Conservation (phyloP, 768 basidiomycete species). For the Tulasnella sp. region DNA sequence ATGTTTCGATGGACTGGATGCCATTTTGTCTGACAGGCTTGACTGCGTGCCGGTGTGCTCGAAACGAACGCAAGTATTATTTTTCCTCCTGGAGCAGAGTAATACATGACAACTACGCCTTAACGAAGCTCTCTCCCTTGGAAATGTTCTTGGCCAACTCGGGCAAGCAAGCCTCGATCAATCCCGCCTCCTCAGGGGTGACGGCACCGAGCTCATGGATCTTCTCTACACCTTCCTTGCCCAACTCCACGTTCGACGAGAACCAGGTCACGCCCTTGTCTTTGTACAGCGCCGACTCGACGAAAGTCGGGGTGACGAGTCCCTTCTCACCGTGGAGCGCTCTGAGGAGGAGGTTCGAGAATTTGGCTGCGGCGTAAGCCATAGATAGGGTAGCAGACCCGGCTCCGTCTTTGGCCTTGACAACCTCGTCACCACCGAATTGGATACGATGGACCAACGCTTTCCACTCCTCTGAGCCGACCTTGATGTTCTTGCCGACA, state of each 20-base stretch:
- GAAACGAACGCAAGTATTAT: too few species aligned
- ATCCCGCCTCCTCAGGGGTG: constrained; percentile 70
- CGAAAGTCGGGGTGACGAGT: constrained; percentile 69
- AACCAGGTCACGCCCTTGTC: constrained; percentile 88
- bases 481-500: constrained; percentile 52
- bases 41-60: too few species aligned
- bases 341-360: constrained; percentile 48
- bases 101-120: constrained; percentile 1
- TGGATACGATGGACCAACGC: constrained; percentile 89
- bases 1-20: too few species aligned
- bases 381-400: constrained; percentile 67
- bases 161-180: constrained; percentile 78
- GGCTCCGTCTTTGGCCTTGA: constrained; percentile 90
- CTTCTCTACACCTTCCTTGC: constrained; percentile 77
- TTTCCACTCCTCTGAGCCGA: constrained; percentile 54
- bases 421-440: constrained; percentile 96
- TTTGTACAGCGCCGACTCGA: constrained; percentile 77
- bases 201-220: constrained; percentile 77
- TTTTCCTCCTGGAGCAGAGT: too few species aligned
- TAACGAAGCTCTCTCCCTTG: constrained; percentile 52
- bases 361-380: constrained; percentile 66
- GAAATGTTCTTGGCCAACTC: constrained; percentile 97
- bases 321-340: constrained; percentile 57
- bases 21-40: too few species aligned
- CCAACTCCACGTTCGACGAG: constrained; percentile 88